phyloP scores from a whole-genome alignment of 306 rosid genomes.

The Quercus glauca region DNA sequence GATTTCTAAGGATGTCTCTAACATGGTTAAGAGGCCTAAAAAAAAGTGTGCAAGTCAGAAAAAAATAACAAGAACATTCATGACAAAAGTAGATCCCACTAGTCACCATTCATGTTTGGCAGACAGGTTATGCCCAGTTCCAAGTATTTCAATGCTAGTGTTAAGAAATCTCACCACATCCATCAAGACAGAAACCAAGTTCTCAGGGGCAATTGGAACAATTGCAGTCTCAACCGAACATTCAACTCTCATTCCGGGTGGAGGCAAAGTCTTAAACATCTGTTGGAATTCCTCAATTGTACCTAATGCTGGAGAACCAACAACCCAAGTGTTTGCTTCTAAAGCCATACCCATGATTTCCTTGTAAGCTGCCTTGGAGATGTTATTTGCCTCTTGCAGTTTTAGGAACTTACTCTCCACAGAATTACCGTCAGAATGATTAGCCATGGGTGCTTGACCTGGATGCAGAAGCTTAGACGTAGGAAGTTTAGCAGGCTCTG shows the following conservation, averaged over 20 bases:
- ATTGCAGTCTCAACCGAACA: neutral
- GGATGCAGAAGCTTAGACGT: neutral
- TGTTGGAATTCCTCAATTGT: slow-evolving; percentile 23
- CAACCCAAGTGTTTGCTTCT: slow-evolving; percentile 16
- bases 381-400: slow-evolving; percentile 25
- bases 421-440: neutral
- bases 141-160: neutral
- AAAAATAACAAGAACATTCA: too few relatives aligned
- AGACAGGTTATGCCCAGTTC: neutral
- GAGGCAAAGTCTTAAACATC: slow-evolving; percentile 15
- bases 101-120: neutral
- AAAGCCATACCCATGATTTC: slow-evolving; percentile 25
- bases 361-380: slow-evolving; percentile 23
- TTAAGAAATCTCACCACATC: slow-evolving; percentile 22
- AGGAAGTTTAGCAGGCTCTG: neutral
- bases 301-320: slow-evolving; percentile 4
- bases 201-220: neutral
- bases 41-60: too few relatives aligned
- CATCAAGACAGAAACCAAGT: neutral
- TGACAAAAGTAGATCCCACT: too few relatives aligned
- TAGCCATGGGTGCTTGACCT: neutral
- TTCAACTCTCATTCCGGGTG: slow-evolving; percentile 18
- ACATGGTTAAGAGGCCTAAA: neutral
- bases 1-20: neutral
- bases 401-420: slow-evolving; percentile 5